Percentiles rank a stretch among this genome's conserved stretches.
Conservation (phyloP, 208 protist genomes). For the Phytomonas sp. region DNA sequence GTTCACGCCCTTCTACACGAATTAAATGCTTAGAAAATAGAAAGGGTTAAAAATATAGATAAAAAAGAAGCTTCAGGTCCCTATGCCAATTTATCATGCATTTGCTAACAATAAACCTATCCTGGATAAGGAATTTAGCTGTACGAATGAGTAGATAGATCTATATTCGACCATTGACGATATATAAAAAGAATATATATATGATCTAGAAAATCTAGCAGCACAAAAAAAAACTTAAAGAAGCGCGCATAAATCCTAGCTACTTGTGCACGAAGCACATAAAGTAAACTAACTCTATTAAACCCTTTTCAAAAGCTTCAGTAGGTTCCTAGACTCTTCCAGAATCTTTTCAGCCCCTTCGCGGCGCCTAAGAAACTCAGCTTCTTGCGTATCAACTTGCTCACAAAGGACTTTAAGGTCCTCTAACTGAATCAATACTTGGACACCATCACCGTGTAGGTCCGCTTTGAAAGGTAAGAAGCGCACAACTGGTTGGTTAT, state of each 20-base stretch:
- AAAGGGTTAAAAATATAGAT: too few relatives aligned
- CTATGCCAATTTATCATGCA: too few relatives aligned
- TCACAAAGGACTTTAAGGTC: constrained; percentile 46
- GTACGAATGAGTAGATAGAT: too few relatives aligned
- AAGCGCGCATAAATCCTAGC: not conserved
- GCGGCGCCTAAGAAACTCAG: constrained; percentile 35
- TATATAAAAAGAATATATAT: not conserved
- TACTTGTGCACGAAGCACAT: not conserved
- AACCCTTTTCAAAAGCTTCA: not conserved
- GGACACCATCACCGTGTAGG: constrained; percentile 33
- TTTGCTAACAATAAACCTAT: too few relatives aligned
- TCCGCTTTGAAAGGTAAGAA: constrained; percentile 73
- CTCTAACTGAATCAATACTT: constrained; percentile 41
- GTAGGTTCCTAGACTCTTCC: constrained; percentile 1
- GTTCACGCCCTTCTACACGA: too few relatives aligned
- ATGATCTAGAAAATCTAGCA: not conserved
- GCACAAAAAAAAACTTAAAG: constrained; percentile 4
- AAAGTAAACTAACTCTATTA: not conserved
- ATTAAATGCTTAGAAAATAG: too few relatives aligned
- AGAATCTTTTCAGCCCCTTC: constrained; percentile 39
- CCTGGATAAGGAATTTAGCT: too few relatives aligned
- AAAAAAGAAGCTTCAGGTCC: too few relatives aligned
- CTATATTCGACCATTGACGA: not conserved
- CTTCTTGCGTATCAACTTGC: constrained; percentile 36
- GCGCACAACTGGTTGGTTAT: not conserved